A percentile compares a stretch with the other conserved stretches of the same genome.
Evolutionary conservation across 805 yeast species (phyloP).

Genomic region (Saccharomycopsis javanensis): DNA sequence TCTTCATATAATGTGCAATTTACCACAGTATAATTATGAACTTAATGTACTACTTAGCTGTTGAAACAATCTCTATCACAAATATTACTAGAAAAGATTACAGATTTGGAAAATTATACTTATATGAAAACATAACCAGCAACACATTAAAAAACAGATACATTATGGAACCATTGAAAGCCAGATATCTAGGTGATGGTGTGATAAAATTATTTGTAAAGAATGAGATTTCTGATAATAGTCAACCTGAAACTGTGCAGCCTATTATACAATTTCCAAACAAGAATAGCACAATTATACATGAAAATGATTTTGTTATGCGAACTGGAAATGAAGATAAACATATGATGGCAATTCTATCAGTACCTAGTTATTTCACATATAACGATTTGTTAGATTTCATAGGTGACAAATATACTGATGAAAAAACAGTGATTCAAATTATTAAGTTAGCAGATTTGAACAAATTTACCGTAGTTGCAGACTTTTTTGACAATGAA

Average conservation of each 20-base stretch:
- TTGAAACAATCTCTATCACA: background rate
- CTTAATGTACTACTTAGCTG: background rate
- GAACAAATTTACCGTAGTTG: slow-evolving; percentile 63
- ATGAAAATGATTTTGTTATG: too few species aligned
- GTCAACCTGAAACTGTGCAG: too few species aligned
- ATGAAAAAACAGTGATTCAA: slow-evolving; percentile 52
- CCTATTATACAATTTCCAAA: too few species aligned
- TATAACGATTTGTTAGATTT: slow-evolving; percentile 77
- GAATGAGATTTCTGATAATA: slow-evolving; percentile 29
- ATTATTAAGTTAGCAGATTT: slow-evolving; percentile 56
- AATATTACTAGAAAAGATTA: background rate
- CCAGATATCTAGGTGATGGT: slow-evolving; percentile 63
- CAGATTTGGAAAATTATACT: background rate
- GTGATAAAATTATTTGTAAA: slow-evolving; percentile 59
- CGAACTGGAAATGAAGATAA: slow-evolving; percentile 3
- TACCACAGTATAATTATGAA: background rate
- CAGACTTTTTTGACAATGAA: slow-evolving; percentile 54
- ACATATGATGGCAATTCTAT: slow-evolving; percentile 14
- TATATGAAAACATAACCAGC: background rate
- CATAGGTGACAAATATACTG: slow-evolving; percentile 52
- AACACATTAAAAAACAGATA: background rate
- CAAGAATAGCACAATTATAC: background rate
- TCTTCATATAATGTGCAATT: background rate
- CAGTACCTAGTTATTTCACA: slow-evolving; percentile 71
- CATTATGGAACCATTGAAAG: slow-evolving; percentile 38